Evolutionary conservation across 768 basidiomycete genomes (phyloP), one percentile per base, ranked within the genome.

Genomic region (Coprinopsis cinerea): DNA sequence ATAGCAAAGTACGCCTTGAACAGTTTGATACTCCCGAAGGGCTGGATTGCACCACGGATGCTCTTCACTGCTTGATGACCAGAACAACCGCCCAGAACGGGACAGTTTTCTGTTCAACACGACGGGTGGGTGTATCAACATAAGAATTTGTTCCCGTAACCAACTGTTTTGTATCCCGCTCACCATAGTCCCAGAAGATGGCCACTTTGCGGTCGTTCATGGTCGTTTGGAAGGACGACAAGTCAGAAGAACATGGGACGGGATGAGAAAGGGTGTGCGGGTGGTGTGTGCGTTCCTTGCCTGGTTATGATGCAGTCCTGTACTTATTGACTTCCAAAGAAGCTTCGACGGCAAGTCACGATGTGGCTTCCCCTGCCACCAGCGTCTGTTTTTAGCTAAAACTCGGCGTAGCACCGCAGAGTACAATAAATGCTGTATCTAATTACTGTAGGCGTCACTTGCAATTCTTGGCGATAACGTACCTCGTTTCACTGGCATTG

Each of bases 1-100:
- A 62, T 59, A 24, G 59, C 61, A 42, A 63, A 54, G 51, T 68
- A 68, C 13, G 66, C 62, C 47, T 63, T 68, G 49, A 71, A 63
- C 23, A 57, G 48, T 35, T 59, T 63, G 23, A 69, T 58, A 20
- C 54, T 61, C 14, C 66, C 69, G 49, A 59, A 64, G 15, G 50
- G 53, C 24, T 58, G 59, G 22, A 63, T 60, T 2, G 65, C 43
- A 7, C 40, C 42, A 10, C 61, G 59, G 25, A 70, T 64, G 20
- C 56, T 60, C 30, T 64, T 57, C 13, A 62, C 64, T 15, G 63
- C 47, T 17, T 61, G 55, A 47, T 59, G 64, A 11, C 64, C 66
- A 25, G 61, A 62, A 20, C 47, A 41, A 53, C 56, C 58, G 32
- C 53, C 47, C 14, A 65, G 63, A 1, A 61, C 55, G 9, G 63